Evolutionary conservation across 2,329 filamentous ascomycete species (phyloP), one percentile per base, ranked within the genome.

Genomic region (Septoria linicola): DNA sequence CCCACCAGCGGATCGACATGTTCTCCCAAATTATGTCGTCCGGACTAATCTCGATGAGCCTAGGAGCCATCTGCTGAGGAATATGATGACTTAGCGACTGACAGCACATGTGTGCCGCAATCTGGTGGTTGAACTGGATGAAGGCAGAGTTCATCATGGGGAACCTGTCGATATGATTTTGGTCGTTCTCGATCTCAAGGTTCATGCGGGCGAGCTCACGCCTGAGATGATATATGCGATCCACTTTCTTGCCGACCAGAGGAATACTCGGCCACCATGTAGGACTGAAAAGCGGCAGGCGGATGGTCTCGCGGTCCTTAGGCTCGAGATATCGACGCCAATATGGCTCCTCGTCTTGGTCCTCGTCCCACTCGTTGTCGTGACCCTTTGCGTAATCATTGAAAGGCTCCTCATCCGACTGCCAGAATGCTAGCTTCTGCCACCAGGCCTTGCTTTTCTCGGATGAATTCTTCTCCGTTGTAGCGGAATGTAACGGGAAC

Each of bases 41-140:
- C 0, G 93, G 93, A 5, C 90, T 89, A 40, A 99, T 90, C 67
- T 99, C 93, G n/a, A 96, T 87, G 34, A 88, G 80, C 21, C 93
- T 83, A 0, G 93, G 93, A 1, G 89, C 81, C 93, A 99, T 99
- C 39, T 95, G 88, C 62, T 88, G 88, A 1, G 93, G 93, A 1
- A 96, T 71, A 63, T 99, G 93, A 67, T 97, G 90, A 32, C 87
- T 90, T 39, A 95, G 79, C 41, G 89, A 84, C 68, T 99, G 93
- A 67, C 90, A 96, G 51, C 92, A 93, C 93, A 99, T 97, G 65
- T 99, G 93, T 0, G 93, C 93, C 4, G 92, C 91, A 1, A 96
- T 88, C 68, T 99, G 93, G 66, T 96, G 87, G 65, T 99, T 96
- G 78, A 99, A 99, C 67, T 99, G 93, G 55, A 99, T 90, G 62